Evolutionary conservation across 2,329 filamentous ascomycete species (phyloP), one percentile per base, ranked within the genome.

Genomic region (Emergomyces africanus): DNA sequence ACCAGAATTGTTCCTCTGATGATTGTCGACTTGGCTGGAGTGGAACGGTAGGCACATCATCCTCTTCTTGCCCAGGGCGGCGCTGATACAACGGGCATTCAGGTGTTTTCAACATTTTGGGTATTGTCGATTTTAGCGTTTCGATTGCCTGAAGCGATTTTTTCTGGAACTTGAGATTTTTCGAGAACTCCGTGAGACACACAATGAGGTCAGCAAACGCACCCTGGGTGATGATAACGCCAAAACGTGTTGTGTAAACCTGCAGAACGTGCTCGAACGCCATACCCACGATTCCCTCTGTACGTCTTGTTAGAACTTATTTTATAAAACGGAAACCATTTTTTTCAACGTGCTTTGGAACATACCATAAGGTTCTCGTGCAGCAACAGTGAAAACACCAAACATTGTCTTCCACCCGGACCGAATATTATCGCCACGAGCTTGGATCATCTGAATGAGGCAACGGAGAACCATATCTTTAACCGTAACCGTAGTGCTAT

Each of bases 401-500:
- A 99, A 97, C 92, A 99, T 99, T 23, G 95, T 97, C 70, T 94
- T 87, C 94, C 94, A 99, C 5, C 94, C 94, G 44, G 91, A 96
- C 57, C 92, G 86, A 68, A 99, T 99, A 66, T 97, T 97, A 73
- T 96, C 88, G 5, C 95, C 95, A 60, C 89, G 83, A 37, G 92
- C 91, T 75, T 99, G 94, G 54, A 99, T 96, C 95, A 99, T 99
- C 74, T 99, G 95, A 59, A 96, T 95, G 62, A 99, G 78, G 70
- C 95, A 99, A 49, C 92, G 85, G 28, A 99, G 78, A 51, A 96
- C 90, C 87, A 99, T 92, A 67, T 99, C 94, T 74, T 99, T 99
- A 66, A 99, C 94, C 0, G 89, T 85, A 20, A 96, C 85, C 63
- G 94, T 90, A 63, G 81, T 89, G 48, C 90, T 94, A 71, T 99